Base-by-base conservation (phyloP, 2,329 filamentous ascomycete species). In the Cercospora sojina region DNA sequence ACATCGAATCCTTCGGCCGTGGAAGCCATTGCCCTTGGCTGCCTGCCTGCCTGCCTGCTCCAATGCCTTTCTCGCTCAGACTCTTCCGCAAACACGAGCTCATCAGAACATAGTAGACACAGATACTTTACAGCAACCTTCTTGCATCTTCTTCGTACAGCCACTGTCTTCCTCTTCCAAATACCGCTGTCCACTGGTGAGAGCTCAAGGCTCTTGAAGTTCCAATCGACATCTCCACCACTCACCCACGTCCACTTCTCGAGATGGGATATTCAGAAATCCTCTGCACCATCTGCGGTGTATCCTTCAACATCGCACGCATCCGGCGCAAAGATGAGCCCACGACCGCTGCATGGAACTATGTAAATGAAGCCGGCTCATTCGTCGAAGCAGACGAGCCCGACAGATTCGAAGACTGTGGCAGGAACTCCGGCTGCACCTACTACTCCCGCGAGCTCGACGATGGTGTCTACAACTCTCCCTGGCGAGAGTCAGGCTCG, bases 261-360 rank as follows among this genome's bases (percentile, higher is more conserved):
- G n/a, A 51, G 49, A 64, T 58, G 32, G 20, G 29, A 10, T 67
- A 38, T 16, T 49, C 47, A 16, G 29, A 61, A 8, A 62, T 65
- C 9, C 27, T 56, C 47, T 69, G 67, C 47, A 59, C 58, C 12
- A 64, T 67, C n/a, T 69, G 67, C 43, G 67, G 67, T 32, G 62
- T 64, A 0, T 59, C 43, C 6, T 69, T 69, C 64, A 67, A 67
- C 20, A 67, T 69, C 12, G 57, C 62, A 13, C 67, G 67, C 13
- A 32, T 61, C 10, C 66, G 66, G 3, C 32, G 32, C 8, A 23
- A 25, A 2, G 32, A 49, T 6, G 66, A 67, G 55, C 66, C 59
- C 7, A 58, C 16, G 16, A 38, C 62, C 2, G 59, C 63, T 10
- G 63, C 66, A 4, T 69, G 64, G 61, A 25, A 38, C n/a, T 55